phyloP scores from a whole-genome alignment of 1,284 basidiomycete species.

The Trametes pubescens region DNA sequence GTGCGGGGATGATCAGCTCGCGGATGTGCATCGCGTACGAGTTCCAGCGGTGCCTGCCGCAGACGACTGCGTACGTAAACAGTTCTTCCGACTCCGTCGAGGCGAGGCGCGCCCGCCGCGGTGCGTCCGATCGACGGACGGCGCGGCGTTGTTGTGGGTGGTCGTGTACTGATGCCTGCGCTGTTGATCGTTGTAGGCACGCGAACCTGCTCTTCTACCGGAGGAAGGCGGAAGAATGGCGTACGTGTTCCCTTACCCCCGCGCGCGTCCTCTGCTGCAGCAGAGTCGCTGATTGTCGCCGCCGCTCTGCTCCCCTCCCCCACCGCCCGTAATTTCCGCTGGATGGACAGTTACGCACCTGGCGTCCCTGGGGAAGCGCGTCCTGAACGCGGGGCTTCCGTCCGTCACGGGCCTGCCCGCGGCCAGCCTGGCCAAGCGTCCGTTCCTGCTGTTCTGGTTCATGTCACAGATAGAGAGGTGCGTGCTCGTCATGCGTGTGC shows the following conservation, averaged over 20 bases:
- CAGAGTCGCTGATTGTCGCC: slow-evolving; percentile 17
- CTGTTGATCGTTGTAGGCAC: slow-evolving; percentile 47
- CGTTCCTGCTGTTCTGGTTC: slow-evolving; percentile 81
- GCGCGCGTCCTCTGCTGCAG: not conserved
- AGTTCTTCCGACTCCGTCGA: not conserved
- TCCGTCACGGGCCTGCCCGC: slow-evolving; percentile 68
- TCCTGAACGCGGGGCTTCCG: slow-evolving; percentile 63
- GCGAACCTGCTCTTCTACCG: slow-evolving; percentile 65
- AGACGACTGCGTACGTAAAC: slow-evolving; percentile 61
- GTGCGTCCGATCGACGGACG: slow-evolving; percentile 4
- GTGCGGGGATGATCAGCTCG: slow-evolving; percentile 54
- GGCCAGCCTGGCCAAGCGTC: slow-evolving; percentile 54
- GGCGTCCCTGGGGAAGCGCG: slow-evolving; percentile 62
- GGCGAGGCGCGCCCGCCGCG: slow-evolving; percentile 1
- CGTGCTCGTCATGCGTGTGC: slow-evolving; percentile 27
- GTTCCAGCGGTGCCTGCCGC: slow-evolving; percentile 69
- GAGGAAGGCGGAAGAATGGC: slow-evolving; percentile 75
- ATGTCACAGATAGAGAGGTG: slow-evolving; percentile 76
- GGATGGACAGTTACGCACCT: slow-evolving; percentile 65
- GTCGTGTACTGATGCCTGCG: slow-evolving; percentile 31
- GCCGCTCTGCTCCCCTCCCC: slow-evolving; percentile 15
- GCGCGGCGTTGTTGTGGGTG: slow-evolving; percentile 27
- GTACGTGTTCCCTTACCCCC: slow-evolving; percentile 53
- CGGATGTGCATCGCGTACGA: slow-evolving; percentile 76
- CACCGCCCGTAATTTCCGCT: slow-evolving; percentile 4